A percentile compares a stretch with the other conserved stretches of the same genome.
Evolutionary conservation across 2,329 filamentous ascomycete species (phyloP).

Genomic region (Calonectria hawksworthii): DNA sequence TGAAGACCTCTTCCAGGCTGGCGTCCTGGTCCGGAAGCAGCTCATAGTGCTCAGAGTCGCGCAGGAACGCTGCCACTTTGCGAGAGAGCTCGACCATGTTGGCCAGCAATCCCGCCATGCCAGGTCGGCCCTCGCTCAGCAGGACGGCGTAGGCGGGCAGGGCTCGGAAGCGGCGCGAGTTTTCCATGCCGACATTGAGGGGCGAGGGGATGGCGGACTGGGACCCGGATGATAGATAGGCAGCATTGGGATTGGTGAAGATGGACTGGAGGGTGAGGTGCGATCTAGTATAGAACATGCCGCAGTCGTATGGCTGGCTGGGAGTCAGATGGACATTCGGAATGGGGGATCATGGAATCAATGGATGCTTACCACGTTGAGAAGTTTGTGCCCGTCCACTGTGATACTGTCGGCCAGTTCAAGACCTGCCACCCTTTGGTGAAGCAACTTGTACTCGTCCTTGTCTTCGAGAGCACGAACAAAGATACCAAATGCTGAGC

Average conservation of each 20-base stretch:
- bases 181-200: constrained; percentile 89
- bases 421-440: constrained; percentile 70
- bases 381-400: constrained; percentile 89
- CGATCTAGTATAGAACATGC: constrained; percentile 86
- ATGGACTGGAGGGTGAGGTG: constrained; percentile 69
- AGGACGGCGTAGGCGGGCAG: constrained; percentile 90
- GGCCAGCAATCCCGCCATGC: constrained; percentile 78
- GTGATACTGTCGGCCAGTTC: constrained; percentile 91
- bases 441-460: constrained; percentile 69
- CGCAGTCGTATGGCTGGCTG: constrained; percentile 85
- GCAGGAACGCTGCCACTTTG: constrained; percentile 74
- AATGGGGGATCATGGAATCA: background rate
- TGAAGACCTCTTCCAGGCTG: constrained; percentile 67
- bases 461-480: constrained; percentile 73
- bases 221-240: constrained; percentile 73
- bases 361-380: constrained; percentile 79
- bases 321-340: constrained; percentile 21
- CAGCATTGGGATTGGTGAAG: constrained; percentile 88
- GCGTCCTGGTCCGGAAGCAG: constrained; percentile 69
- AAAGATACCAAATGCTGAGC: constrained; percentile 88
- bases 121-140: constrained; percentile 78
- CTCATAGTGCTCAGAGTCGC: constrained; percentile 73
- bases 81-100: constrained; percentile 81
- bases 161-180: constrained; percentile 90
- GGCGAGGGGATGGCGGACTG: constrained; percentile 77